A percentile compares a stretch with the other conserved stretches of the same genome.
Conservation (phyloP, 2,329 filamentous ascomycete genomes). For the Calycina marina region DNA sequence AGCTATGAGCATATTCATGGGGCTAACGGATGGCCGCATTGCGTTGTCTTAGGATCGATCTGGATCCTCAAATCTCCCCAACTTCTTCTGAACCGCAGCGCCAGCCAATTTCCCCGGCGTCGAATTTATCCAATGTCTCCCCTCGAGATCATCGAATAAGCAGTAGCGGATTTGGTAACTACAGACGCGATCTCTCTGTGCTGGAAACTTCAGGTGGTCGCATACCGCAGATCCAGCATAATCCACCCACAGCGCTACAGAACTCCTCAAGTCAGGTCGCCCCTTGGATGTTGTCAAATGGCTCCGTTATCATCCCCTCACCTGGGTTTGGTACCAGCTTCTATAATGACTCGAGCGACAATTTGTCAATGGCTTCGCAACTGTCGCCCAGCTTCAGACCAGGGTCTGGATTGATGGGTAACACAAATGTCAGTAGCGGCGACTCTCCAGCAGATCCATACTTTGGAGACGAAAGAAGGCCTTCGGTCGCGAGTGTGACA, state of each 20-base stretch:
- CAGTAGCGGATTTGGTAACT: slow-evolving; percentile 50
- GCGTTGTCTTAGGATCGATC: slow-evolving; percentile 18
- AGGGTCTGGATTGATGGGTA: slow-evolving; percentile 28
- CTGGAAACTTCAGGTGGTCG: slow-evolving; percentile 45
- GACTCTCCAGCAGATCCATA: slow-evolving; percentile 48
- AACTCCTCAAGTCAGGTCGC: slow-evolving; percentile 32
- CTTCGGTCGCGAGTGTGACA: slow-evolving; percentile 77
- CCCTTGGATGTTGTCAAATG: slow-evolving; percentile 38
- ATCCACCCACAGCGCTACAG: slow-evolving; percentile 34
- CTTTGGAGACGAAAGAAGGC: slow-evolving; percentile 60
- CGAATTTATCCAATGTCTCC: slow-evolving; percentile 21
- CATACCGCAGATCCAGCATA: slow-evolving; percentile 44
- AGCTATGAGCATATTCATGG: slow-evolving; percentile 19
- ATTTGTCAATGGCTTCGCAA: slow-evolving; percentile 50
- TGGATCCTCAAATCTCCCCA: slow-evolving; percentile 21
- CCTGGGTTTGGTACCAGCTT: slow-evolving; percentile 40
- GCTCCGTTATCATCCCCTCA: slow-evolving; percentile 17
- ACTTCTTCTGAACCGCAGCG: slow-evolving; percentile 18
- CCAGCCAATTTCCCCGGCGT: slow-evolving; percentile 12
- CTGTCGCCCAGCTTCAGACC: slow-evolving; percentile 56
- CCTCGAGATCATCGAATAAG: slow-evolving; percentile 22
- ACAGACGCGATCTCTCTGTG: slow-evolving; percentile 57
- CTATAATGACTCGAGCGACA: slow-evolving; percentile 61
- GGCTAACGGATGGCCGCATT: slow-evolving; percentile 23
- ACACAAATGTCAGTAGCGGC: slow-evolving; percentile 30